These are phyloP conservation scores for Pythium angustatum DNA, from an alignment of 352 stramenopile species.

Conservation along the genomic window DNA sequence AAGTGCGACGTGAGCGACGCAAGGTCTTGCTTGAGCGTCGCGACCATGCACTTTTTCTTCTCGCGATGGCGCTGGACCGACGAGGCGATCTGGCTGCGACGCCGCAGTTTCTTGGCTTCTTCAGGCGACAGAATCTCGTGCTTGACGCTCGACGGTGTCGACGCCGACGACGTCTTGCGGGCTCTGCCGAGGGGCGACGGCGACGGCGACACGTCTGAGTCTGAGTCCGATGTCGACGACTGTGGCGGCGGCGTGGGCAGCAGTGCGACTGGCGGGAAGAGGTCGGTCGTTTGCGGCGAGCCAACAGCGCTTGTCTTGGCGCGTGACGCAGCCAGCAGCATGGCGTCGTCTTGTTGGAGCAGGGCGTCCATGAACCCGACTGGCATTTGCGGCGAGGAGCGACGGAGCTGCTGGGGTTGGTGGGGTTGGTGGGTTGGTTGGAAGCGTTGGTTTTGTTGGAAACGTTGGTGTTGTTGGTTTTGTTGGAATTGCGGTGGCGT, in stretches of 20 bases:
- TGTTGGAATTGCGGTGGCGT: neutral
- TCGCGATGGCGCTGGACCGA: conserved; percentile 69
- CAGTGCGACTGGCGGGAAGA: conserved; percentile 15
- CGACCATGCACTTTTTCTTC: conserved; percentile 63
- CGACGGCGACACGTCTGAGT: conserved; percentile 1
- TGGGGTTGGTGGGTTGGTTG: neutral
- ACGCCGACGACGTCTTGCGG: conserved; percentile 18
- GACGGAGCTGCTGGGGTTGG: conserved; percentile 7
- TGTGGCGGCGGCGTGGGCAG: neutral
- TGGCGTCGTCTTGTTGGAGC: conserved; percentile 23
- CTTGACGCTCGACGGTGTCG: conserved; percentile 20
- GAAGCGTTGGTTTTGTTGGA: conserved; percentile 13
- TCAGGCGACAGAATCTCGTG: conserved; percentile 37
- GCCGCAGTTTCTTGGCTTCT: conserved; percentile 58
- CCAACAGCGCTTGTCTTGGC: conserved; percentile 21
- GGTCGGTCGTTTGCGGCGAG: conserved; percentile 26
- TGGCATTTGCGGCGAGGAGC: conserved; percentile 1
- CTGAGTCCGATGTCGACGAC: conserved; percentile 3
- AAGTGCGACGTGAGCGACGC: conserved; percentile 42
- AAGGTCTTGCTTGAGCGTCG: conserved; percentile 49
- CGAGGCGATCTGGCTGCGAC: conserved; percentile 61
- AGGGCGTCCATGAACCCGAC: conserved; percentile 25
- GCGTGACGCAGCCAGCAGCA: conserved; percentile 2
- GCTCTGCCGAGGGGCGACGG: neutral
- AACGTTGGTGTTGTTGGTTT: neutral